Conservation (phyloP, 208 protist species). For the Borovskyia barvae region DNA sequence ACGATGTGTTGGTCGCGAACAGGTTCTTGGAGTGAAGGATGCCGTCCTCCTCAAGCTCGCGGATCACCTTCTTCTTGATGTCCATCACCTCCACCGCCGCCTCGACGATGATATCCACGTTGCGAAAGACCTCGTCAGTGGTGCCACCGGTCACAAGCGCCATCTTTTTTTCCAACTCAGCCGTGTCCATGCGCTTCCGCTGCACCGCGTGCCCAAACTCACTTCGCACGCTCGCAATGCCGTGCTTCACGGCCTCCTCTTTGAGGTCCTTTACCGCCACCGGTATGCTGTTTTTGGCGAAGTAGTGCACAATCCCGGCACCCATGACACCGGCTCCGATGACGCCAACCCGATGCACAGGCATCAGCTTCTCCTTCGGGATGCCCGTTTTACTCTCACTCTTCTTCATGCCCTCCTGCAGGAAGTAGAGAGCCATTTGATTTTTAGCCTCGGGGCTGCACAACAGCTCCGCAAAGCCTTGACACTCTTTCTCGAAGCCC, state of each 20-base stretch:
- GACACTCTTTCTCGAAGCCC: conserved; percentile 63
- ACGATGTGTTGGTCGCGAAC: conserved; percentile 94
- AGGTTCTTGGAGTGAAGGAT: conserved; percentile 59
- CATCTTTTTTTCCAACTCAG: conserved; percentile 47
- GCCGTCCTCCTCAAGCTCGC: conserved; percentile 72
- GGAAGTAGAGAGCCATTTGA: conserved; percentile 91
- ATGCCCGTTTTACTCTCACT: conserved; percentile 76
- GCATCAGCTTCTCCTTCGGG: conserved; percentile 51
- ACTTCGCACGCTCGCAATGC: conserved; percentile 54
- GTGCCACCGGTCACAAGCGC: conserved; percentile 61
- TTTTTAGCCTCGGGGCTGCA: conserved; percentile 85
- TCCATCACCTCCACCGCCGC: conserved; percentile 91
- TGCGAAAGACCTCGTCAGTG: conserved; percentile 44
- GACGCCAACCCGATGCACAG: conserved; percentile 51
- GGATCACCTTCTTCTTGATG: conserved; percentile 90
- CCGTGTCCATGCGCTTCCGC: conserved; percentile 54
- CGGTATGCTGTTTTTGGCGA: conserved; percentile 66
- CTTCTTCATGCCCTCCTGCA: conserved; percentile 89
- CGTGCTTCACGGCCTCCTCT: conserved; percentile 66
- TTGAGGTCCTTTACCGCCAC: conserved; percentile 77
- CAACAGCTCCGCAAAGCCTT: conserved; percentile 77
- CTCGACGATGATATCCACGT: conserved; percentile 87
- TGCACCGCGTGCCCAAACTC: conserved; percentile 65
- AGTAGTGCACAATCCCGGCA: conserved; percentile 83
- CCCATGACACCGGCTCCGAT: conserved; percentile 89